These are phyloP conservation scores for Pleurotus sapidus DNA, from an alignment of 768 basidiomycete genomes.

Conservation along the genomic window DNA sequence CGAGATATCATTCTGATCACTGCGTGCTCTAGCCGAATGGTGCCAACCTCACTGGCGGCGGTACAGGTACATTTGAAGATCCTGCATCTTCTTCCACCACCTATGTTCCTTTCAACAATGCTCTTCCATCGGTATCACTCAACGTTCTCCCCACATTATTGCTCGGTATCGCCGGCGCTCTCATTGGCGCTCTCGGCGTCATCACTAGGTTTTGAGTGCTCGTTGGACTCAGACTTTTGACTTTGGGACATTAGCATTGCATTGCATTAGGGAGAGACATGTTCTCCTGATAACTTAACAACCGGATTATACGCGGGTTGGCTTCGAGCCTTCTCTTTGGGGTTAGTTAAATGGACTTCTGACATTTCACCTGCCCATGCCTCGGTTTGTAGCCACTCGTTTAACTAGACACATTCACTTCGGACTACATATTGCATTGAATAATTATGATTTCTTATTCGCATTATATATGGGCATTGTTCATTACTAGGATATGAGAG, in stretches of 20 bases:
- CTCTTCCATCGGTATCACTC: conserved; percentile 7
- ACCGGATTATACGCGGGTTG: background rate
- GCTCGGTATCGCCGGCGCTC: conserved; percentile 13
- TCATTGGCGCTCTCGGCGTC: conserved; percentile 14
- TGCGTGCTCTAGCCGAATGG: conserved; percentile 51
- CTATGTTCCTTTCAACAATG: conserved; percentile 49
- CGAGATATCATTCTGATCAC: conserved; percentile 1
- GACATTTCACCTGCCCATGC: background rate
- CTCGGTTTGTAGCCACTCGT: background rate
- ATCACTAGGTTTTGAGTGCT: background rate
- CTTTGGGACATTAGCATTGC: background rate
- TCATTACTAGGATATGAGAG: too few species aligned
- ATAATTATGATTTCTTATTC: too few species aligned
- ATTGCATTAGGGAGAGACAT: too few species aligned
- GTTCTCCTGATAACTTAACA: too few species aligned
- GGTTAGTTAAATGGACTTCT: background rate
- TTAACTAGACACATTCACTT: too few species aligned
- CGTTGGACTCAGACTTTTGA: background rate
- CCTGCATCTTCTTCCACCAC: conserved; percentile 23
- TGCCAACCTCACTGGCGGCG: conserved; percentile 65
- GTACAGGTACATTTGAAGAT: conserved; percentile 29
- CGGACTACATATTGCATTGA: too few species aligned
- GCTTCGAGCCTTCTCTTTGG: background rate
- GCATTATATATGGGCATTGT: too few species aligned
- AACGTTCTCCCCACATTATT: conserved; percentile 14